Evolutionary conservation across 441 rosid species (phyloP).

Genomic region (Brassica balearica): DNA sequence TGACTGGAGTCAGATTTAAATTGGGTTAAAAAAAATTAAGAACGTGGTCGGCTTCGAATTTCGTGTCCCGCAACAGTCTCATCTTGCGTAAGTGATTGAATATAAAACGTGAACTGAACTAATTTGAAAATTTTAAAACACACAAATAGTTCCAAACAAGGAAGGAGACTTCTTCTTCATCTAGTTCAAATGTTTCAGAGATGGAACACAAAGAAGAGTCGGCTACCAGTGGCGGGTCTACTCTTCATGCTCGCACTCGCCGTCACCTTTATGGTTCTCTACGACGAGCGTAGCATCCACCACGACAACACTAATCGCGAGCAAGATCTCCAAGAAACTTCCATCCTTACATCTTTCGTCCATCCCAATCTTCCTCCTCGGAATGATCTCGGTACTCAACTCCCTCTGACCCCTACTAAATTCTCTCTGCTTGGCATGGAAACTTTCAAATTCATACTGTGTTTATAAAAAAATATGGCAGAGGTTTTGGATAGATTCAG

Average conservation of each 20-base stretch:
- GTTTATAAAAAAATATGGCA: slow-evolving; percentile 16
- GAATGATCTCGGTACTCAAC: slow-evolving; percentile 47
- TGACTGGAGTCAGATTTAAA: slow-evolving; percentile 33
- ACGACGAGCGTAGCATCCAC: slow-evolving; percentile 67
- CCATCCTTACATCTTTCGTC: slow-evolving; percentile 43
- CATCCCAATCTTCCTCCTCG: slow-evolving; percentile 59
- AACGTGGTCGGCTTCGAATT: slow-evolving; percentile 43
- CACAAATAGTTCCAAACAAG: background rate
- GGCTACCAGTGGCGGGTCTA: slow-evolving; percentile 56
- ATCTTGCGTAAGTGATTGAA: slow-evolving; percentile 25
- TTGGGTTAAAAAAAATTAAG: slow-evolving; percentile 41
- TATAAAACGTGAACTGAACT: background rate
- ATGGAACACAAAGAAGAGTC: slow-evolving; percentile 76
- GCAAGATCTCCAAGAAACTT: slow-evolving; percentile 33
- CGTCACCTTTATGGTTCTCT: slow-evolving; percentile 56
- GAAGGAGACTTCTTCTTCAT: background rate
- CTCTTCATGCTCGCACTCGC: slow-evolving; percentile 53
- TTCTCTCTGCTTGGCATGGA: too few species aligned
- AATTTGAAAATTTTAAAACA: background rate
- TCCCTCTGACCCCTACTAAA: background rate
- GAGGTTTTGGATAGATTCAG: slow-evolving; percentile 85
- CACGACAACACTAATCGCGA: slow-evolving; percentile 31
- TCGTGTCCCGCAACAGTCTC: slow-evolving; percentile 42
- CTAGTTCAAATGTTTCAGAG: slow-evolving; percentile 59
- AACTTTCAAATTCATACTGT: background rate